Base-by-base conservation (phyloP, 257 asterid genomes). In the Petrea volubilis region DNA sequence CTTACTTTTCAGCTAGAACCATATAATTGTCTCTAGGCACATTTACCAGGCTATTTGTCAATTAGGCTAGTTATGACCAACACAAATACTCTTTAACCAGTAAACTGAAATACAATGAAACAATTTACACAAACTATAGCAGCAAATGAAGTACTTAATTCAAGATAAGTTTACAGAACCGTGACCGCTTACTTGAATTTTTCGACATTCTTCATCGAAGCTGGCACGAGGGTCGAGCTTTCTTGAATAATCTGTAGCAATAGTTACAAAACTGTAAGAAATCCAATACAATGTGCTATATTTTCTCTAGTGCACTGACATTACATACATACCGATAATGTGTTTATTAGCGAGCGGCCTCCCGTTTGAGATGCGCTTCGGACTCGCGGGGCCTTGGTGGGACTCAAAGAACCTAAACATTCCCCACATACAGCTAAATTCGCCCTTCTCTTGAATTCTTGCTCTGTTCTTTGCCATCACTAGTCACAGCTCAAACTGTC, bases 381-480 rank as follows among this genome's bases (percentile, higher is more conserved):
- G 82, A 58, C 64, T 69, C n/a, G 75, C 38, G 4, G 70, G 44
- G 51, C 64, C 74, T 17, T 70, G 74, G 13, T 74, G 44, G 63
- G 79, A 77, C 17, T 77, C 78, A 53, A 79, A 74, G 68, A 79
- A 72, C 2, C 64, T 66, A 58, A 78, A 70, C 75, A 81, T 55
- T 44, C 82, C 81, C 82, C 80, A 74, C 55, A 70, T 70, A 70
- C 86, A 81, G 69, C 73, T 82, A 53, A 81, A 23, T 47, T 81
- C 86, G 64, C 59, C 60, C 59, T 68, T 74, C 55, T 58, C 67
- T 52, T 57, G 61, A 27, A 64, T 34, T 71, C 67, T 74, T 66
- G 64, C n/a, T 76, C 43, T 38, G 43, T 7, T 75, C 71, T 64
- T 79, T 20, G 72, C 85, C 95, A 78, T 72, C 23, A 38, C 46